These are phyloP conservation scores for Kodamaea arcana DNA, from an alignment of 1,139 yeast species.

Conservation along the genomic window DNA sequence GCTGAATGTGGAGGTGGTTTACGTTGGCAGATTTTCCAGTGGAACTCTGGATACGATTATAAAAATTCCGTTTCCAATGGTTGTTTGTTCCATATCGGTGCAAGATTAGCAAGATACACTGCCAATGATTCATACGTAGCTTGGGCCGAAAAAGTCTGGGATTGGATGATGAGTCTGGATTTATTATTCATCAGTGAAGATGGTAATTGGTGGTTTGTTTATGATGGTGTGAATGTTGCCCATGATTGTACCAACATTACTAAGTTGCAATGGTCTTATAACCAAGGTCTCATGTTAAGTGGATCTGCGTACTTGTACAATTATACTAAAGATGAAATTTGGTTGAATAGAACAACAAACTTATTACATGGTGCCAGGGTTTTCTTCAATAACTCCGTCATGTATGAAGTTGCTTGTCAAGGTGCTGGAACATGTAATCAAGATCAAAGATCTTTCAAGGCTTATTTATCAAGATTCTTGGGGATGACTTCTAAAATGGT, in stretches of 20 bases:
- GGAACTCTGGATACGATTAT: slow-evolving; percentile 74
- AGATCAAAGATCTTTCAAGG: slow-evolving; percentile 78
- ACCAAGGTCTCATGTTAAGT: slow-evolving; percentile 68
- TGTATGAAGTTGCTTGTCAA: slow-evolving; percentile 68
- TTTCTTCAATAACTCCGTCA: slow-evolving; percentile 44
- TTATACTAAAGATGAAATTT: slow-evolving; percentile 51
- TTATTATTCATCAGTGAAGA: slow-evolving; percentile 31
- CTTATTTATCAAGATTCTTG: slow-evolving; percentile 62
- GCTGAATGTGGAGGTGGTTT: slow-evolving; percentile 68
- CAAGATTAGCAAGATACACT: slow-evolving; percentile 72
- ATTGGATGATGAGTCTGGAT: slow-evolving; percentile 59
- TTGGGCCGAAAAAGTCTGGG: slow-evolving; percentile 64
- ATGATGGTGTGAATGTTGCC: slow-evolving; percentile 67
- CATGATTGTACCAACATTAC: slow-evolving; percentile 55
- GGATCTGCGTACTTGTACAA: slow-evolving; percentile 74
- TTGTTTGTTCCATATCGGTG: slow-evolving; percentile 70
- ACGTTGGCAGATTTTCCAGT: slow-evolving; percentile 80
- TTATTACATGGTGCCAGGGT: slow-evolving; percentile 49
- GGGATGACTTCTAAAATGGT: slow-evolving; percentile 58
- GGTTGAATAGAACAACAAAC: slow-evolving; percentile 52
- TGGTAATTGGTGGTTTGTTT: slow-evolving; percentile 37
- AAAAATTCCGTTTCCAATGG: slow-evolving; percentile 80
- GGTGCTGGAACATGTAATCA: slow-evolving; percentile 51
- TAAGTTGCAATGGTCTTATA: slow-evolving; percentile 67
- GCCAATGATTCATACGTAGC: slow-evolving; percentile 58